These are phyloP conservation scores for Rutidosis leptorrhynchoides DNA, from an alignment of 129 eudicot genomes.

Conservation along the genomic window DNA sequence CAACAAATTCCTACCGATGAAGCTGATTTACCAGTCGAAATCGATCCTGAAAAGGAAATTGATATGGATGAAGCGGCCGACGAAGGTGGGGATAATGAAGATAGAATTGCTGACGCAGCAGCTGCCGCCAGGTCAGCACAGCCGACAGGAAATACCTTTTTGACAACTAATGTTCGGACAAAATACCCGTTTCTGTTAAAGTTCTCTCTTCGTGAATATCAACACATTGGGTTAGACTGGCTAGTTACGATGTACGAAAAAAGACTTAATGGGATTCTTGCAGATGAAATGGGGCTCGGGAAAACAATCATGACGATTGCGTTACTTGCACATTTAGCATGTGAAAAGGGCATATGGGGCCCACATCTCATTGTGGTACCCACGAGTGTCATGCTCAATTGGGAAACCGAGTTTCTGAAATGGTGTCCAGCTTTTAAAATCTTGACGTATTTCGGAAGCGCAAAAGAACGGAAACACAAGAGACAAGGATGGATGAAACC, in stretches of 20 bases:
- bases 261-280: slow-evolving; percentile 90
- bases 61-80: slow-evolving; percentile 31
- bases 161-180: slow-evolving; percentile 89
- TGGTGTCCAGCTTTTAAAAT: slow-evolving; percentile 99
- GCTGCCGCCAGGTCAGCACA: slow-evolving; percentile 99
- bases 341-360: slow-evolving; percentile 99
- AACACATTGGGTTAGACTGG: slow-evolving; percentile 98
- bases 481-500: slow-evolving; percentile 98
- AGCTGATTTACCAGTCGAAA: slow-evolving; percentile 37
- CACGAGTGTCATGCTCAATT: slow-evolving; percentile 98
- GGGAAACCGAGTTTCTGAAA: slow-evolving; percentile 99
- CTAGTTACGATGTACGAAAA: slow-evolving; percentile 97
- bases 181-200: slow-evolving; percentile 86
- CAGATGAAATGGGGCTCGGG: slow-evolving; percentile 99
- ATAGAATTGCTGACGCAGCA: slow-evolving; percentile 93
- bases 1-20: slow-evolving; percentile 23
- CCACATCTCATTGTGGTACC: slow-evolving; percentile 99
- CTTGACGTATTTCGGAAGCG: slow-evolving; percentile 94
- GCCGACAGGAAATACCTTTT: slow-evolving; percentile 92
- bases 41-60: slow-evolving; percentile 33
- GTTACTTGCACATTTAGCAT: slow-evolving; percentile 90
- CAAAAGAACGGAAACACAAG: slow-evolving; percentile 84
- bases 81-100: slow-evolving; percentile 61
- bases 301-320: slow-evolving; percentile 99
- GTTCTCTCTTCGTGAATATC: slow-evolving; percentile 94